phyloP scores from a whole-genome alignment of 2,329 filamentous ascomycete species.

The Clarireedia hainanense region DNA sequence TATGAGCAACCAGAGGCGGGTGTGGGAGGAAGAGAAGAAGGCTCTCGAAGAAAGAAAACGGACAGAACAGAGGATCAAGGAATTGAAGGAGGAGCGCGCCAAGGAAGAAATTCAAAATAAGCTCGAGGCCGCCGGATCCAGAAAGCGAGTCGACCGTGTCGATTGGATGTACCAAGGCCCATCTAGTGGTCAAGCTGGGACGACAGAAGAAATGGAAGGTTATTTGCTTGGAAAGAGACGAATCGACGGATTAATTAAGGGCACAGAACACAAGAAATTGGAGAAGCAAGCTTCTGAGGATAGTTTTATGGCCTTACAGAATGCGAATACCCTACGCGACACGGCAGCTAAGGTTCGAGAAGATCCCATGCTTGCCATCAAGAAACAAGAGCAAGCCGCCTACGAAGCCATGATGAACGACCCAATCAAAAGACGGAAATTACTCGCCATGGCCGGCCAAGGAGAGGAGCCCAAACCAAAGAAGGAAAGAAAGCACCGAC shows the following conservation, averaged over 20 bases:
- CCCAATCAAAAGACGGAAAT: constrained; percentile 56
- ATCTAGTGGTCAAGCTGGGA: constrained; percentile 64
- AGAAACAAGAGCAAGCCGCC: constrained; percentile 78
- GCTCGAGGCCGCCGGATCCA: constrained; percentile 81
- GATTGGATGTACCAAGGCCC: constrained; percentile 99
- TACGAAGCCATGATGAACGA: constrained; percentile 77
- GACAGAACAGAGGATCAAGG: constrained; percentile 83
- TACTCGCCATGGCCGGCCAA: constrained; percentile 57
- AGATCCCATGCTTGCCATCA: constrained; percentile 88
- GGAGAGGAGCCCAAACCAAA: constrained; percentile 38
- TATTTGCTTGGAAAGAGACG: constrained; percentile 88
- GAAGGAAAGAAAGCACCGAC: constrained; percentile 38
- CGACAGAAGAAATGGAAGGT: constrained; percentile 82
- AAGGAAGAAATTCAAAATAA: constrained; percentile 87
- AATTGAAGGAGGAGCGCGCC: constrained; percentile 86
- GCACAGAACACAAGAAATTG: constrained; percentile 70
- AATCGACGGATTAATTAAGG: constrained; percentile 80
- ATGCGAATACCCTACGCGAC: constrained; percentile 69
- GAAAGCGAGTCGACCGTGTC: constrained; percentile 71
- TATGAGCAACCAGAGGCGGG: constrained; percentile 81
- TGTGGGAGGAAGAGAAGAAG: constrained; percentile 87
- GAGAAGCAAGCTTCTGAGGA: constrained; percentile 64
- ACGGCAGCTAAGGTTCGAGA: constrained; percentile 80
- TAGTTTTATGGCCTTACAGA: constrained; percentile 52
- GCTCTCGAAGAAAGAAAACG: constrained; percentile 92